phyloP scores from a whole-genome alignment of 129 eudicot species.

The Pseudognaphalium luteoalbum region DNA sequence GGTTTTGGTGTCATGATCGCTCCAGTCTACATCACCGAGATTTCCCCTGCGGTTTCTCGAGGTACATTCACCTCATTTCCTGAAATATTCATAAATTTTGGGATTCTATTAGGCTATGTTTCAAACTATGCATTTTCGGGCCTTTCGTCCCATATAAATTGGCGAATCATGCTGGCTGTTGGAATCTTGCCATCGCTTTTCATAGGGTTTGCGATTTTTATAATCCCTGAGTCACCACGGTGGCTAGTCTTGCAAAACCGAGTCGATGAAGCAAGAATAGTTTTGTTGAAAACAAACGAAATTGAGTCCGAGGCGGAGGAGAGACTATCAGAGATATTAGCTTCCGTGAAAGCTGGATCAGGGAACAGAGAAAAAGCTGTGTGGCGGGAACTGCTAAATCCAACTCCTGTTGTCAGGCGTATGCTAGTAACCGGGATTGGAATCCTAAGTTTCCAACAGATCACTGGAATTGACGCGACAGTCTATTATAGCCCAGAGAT shows the following conservation, averaged over 20 bases:
- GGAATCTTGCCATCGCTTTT: constrained; percentile 67
- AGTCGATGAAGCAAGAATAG: constrained; percentile 59
- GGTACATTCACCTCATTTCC: constrained; percentile 81
- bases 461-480: constrained; percentile 77
- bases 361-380: constrained; percentile 41
- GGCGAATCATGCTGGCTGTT: constrained; percentile 78
- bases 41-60: constrained; percentile 62
- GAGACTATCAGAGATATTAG: constrained; percentile 58
- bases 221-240: constrained; percentile 79
- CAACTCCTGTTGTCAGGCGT: constrained; percentile 54
- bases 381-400: constrained; percentile 60
- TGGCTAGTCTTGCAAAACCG: constrained; percentile 65
- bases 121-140: too few relatives aligned
- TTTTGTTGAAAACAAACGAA: constrained; percentile 50
- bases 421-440: constrained; percentile 74
- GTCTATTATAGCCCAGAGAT: constrained; percentile 78
- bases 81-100: constrained; percentile 52
- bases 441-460: constrained; percentile 74
- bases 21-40: constrained; percentile 78
- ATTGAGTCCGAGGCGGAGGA: constrained; percentile 55
- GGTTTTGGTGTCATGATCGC: constrained; percentile 80
- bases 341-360: constrained; percentile 47
- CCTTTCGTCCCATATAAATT: constrained; percentile 20
- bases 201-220: constrained; percentile 52
- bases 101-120: too few relatives aligned